A percentile compares a stretch with the other conserved stretches of the same genome.
Conservation (phyloP, 1,139 yeast species). For the Saccharomyces hybrid region DNA sequence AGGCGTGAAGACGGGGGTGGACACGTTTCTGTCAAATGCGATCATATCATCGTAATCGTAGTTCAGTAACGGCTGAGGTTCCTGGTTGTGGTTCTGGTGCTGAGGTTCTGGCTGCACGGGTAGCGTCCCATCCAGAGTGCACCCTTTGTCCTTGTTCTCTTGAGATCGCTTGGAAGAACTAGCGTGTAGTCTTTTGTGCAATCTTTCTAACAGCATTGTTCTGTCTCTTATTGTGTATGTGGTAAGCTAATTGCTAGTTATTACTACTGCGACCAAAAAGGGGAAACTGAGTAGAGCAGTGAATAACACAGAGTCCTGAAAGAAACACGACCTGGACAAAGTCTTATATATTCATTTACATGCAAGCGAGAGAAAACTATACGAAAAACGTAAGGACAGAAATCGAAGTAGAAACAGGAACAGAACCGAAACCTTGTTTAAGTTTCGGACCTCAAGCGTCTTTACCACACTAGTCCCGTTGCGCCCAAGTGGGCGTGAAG, state of each 20-base stretch:
- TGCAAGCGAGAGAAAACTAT: not conserved
- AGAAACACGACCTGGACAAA: not conserved
- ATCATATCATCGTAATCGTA: not conserved
- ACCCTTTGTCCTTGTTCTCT: not conserved
- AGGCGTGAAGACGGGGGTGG: not conserved
- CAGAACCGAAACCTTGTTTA: not conserved
- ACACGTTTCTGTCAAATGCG: not conserved
- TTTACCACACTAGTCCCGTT: not conserved
- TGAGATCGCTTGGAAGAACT: not conserved
- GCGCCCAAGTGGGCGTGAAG: not conserved
- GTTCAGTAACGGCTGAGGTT: not conserved
- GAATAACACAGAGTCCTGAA: not conserved
- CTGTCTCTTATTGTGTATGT: not conserved
- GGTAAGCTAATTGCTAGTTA: not conserved
- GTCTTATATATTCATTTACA: not conserved
- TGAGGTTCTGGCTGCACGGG: not conserved
- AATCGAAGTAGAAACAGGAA: not conserved
- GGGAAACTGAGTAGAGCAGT: not conserved
- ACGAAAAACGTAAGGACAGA: not conserved
- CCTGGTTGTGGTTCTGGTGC: not conserved
- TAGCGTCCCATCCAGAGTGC: not conserved
- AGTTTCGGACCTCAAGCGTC: not conserved
- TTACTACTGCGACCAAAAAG: not conserved
- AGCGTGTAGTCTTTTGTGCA: not conserved
- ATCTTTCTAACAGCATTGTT: not conserved